Base-by-base conservation (phyloP, 352 stramenopile species). In the Peronospora farinosa region DNA sequence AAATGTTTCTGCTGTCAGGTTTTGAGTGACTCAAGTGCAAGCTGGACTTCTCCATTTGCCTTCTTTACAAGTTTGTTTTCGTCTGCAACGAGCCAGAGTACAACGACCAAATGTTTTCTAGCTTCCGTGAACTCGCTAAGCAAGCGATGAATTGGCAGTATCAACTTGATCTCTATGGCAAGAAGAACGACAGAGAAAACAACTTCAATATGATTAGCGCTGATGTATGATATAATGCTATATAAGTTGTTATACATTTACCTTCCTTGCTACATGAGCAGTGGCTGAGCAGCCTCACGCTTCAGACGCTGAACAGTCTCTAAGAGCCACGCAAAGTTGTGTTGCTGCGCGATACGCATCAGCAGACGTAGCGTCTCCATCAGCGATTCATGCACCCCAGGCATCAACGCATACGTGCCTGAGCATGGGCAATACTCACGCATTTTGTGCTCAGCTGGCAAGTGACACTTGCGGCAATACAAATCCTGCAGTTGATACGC, bases 401-500 rank as follows among this genome's bases (percentile, higher is more conserved):
- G 40, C 19, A 60, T 54, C 11, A 85, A 51, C 4, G 47, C 63
- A 51, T 76, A 92, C 12, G 72, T 75, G 23, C 86, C 86, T 7
- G 84, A 89, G 53, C 86, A 96, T 3, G 63, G 50, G 52, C 86
- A 96, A 46, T 92, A 88, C 40, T 81, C 61, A 7, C 67, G 68
- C 67, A 96, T 77, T 47, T 85, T 85, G 63, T 85, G 60, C 51
- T 89, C 80, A 23, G 67, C 72, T 5, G 86, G 79, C 5, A 93
- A 64, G 7, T 56, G 56, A 45, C 86, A 96, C 51, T 94, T 95
- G 35, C 46, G 31, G 64, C 86, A 96, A 35, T 82, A 74, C 16
- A 95, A 41, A 50, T 96, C 86, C 60, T 98, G 92, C 21, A 98
- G 67, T 60, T 98, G 92, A 57, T 96, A 98, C 31, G 90, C 83